phyloP scores from a whole-genome alignment of 495 filamentous ascomycete species.

The Penicillium crystallinum region DNA sequence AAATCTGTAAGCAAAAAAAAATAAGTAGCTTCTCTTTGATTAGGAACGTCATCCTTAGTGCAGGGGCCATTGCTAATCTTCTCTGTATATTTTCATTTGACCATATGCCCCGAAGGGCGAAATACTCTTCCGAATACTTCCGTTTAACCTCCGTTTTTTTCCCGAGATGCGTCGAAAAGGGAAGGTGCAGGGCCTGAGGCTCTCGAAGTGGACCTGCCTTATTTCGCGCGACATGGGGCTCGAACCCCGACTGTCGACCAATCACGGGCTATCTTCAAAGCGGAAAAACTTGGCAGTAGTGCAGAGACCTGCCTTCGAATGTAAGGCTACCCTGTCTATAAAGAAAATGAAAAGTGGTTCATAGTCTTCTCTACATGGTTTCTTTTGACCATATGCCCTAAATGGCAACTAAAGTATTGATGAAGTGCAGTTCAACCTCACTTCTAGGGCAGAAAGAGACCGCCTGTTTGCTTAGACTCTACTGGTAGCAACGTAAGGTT shows the following conservation, averaged over 20 bases:
- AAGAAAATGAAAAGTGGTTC: slow-evolving; percentile 66
- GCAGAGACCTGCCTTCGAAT: not conserved
- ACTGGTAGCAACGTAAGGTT: not conserved
- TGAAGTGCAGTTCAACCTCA: not conserved
- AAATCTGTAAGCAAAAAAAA: no score
- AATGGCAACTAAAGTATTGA: slow-evolving; percentile 44
- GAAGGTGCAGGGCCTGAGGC: no score
- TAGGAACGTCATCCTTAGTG: slow-evolving; percentile 98
- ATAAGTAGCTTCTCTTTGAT: no score
- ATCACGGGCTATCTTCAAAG: not conserved
- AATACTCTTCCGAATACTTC: not conserved
- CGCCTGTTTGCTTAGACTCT: not conserved
- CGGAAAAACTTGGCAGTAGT: not conserved
- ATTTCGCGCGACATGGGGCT: not conserved
- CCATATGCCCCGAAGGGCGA: not conserved
- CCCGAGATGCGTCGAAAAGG: no score
- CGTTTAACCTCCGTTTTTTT: not conserved
- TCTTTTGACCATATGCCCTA: slow-evolving; percentile 76
- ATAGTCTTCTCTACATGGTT: slow-evolving; percentile 94
- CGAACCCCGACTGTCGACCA: not conserved
- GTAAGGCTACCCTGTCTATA: not conserved
- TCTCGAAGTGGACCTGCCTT: no score
- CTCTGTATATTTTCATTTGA: slow-evolving; percentile 70
- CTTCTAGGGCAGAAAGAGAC: not conserved
- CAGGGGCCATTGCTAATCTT: slow-evolving; percentile 99